Percentiles rank a stretch among this genome's conserved stretches.
Conservation (phyloP, 2,329 filamentous ascomycete genomes). For the Cryphonectria naterciae region DNA sequence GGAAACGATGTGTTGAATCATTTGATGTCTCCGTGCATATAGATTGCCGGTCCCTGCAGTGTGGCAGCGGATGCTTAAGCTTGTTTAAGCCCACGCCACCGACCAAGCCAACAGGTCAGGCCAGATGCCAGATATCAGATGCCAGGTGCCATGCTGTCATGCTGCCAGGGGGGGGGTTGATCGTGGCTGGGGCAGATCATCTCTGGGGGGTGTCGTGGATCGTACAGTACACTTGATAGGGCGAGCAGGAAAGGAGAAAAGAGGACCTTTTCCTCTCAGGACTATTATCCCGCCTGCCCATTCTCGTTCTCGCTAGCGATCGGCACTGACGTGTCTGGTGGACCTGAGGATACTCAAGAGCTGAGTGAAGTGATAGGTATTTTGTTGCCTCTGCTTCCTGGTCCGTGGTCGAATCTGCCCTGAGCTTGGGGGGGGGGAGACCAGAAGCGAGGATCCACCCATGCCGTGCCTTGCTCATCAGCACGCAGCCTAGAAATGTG, state of each 20-base stretch:
- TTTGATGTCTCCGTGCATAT: conserved; percentile 10
- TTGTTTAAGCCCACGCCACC: conserved; percentile 28
- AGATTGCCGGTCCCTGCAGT: conserved; percentile 26
- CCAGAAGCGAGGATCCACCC: neutral
- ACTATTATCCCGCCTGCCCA: neutral
- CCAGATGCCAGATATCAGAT: neutral
- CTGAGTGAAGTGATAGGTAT: neutral
- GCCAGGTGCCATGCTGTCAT: neutral
- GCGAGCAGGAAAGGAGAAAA: neutral
- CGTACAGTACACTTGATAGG: neutral
- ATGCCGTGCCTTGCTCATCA: neutral
- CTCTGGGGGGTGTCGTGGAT: conserved; percentile 4
- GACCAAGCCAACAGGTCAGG: conserved; percentile 18
- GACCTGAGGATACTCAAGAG: neutral
- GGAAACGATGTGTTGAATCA: neutral
- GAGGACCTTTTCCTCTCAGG: neutral
- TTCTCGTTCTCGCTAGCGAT: neutral
- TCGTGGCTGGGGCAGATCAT: neutral
- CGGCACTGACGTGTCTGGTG: neutral
- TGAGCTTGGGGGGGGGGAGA: neutral
- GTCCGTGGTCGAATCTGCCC: neutral
- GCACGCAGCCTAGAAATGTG: neutral
- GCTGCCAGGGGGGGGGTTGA: neutral
- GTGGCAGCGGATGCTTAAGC: conserved; percentile 29
- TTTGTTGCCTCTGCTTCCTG: neutral